Evolutionary conservation across 345 rosid genomes (phyloP).

Genomic region (Corchorus olitorius): DNA sequence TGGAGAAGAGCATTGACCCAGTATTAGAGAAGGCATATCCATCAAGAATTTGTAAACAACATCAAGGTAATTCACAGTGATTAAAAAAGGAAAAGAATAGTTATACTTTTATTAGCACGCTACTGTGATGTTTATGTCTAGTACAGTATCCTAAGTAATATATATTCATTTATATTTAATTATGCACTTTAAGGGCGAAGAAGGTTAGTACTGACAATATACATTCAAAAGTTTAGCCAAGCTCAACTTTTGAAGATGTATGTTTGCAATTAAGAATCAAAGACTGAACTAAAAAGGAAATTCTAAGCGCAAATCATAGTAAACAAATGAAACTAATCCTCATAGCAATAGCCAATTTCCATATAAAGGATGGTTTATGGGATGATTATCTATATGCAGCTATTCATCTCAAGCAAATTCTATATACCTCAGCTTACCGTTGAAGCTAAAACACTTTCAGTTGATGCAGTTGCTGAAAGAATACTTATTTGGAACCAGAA

Average conservation of each 20-base stretch:
- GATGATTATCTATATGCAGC: neutral
- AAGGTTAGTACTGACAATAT: neutral
- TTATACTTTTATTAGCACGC: neutral
- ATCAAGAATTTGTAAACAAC: neutral
- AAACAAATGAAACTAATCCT: neutral
- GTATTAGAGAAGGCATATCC: neutral
- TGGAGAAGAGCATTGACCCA: neutral
- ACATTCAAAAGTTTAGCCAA: neutral
- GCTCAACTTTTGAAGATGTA: neutral
- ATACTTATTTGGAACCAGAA: conserved; percentile 53
- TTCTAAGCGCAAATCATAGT: neutral
- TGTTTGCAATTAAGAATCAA: neutral
- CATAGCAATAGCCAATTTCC: neutral
- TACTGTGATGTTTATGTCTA: neutral
- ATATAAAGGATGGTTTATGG: neutral
- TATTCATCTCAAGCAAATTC: neutral
- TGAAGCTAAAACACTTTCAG: conserved; percentile 13
- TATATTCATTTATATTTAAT: neutral
- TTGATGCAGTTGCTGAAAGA: conserved; percentile 20
- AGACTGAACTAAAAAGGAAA: neutral
- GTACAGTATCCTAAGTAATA: neutral
- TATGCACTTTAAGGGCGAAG: neutral
- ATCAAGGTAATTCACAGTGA: neutral
- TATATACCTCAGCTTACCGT: conserved; percentile 24
- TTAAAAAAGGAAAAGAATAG: neutral